Evolutionary conservation across 2,329 filamentous ascomycete genomes (phyloP).

Genomic region (Tolypocladium sp.): DNA sequence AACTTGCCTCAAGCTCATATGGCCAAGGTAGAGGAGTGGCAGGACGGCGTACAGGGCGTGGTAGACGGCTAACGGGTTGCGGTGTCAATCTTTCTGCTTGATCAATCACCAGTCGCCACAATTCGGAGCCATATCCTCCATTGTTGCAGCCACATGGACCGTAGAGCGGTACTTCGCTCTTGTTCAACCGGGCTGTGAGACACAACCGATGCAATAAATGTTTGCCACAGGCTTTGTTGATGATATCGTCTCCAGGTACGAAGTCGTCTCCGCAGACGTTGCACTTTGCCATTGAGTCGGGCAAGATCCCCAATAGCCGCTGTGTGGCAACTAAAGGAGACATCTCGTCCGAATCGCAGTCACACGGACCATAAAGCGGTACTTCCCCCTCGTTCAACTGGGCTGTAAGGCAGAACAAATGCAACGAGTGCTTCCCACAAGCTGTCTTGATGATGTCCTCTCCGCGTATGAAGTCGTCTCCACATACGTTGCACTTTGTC

Average conservation of each 20-base stretch:
- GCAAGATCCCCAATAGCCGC: not conserved
- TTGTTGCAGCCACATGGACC: not conserved
- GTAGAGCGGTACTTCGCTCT: not conserved
- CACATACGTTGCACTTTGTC: no score
- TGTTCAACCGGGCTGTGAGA: not conserved
- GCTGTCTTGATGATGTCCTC: no score
- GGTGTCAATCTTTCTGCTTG: no score
- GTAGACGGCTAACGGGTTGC: not conserved
- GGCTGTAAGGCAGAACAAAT: no score
- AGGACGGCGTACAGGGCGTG: not conserved
- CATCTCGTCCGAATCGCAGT: no score
- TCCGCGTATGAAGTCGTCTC: no score
- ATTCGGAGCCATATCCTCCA: not conserved
- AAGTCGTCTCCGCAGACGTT: not conserved
- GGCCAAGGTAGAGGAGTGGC: not conserved
- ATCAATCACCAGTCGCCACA: not conserved
- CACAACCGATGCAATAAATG: not conserved
- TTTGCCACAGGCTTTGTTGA: not conserved
- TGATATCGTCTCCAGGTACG: not conserved
- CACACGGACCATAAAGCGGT: no score
- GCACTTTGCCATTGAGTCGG: not conserved
- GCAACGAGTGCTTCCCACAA: no score
- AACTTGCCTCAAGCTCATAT: not conserved
- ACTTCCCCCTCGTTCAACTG: no score
- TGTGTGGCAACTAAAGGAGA: not conserved